Base-by-base conservation (phyloP, 139 green algal species). In the Micromonas commoda region DNA sequence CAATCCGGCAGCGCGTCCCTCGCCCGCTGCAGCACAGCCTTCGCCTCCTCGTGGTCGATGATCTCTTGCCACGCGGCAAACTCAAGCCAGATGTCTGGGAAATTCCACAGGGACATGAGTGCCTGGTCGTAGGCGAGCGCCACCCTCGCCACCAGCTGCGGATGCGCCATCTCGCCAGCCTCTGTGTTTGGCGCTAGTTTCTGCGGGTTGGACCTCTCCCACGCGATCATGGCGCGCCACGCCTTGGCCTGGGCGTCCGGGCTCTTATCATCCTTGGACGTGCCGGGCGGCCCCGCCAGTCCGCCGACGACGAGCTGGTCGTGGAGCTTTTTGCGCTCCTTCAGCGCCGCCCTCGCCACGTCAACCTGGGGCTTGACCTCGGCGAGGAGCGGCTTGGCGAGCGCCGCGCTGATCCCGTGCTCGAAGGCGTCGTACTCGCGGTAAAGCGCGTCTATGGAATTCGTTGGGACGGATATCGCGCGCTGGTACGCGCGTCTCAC, bases 401-500 rank as follows among this genome's bases (percentile, higher is more conserved):
- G 60, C 37, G 66, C 38, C 29, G 45, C 31, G 31, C 64, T 60
- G 28, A 74, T 67, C 54, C 24, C 57, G 32, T 82, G 60, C 71
- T 82, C 78, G 45, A 82, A 82, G 23, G 70, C 54, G 28, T 82
- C 78, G 78, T 82, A 82, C 71, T 80, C 71, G n/a, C 37, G 39
- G 26, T 66, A 79, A 24, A 82, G 45, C 19, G 52, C 16, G 16
- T 82, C 78, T 21, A 82, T 32, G 4, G 13, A 64, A 29, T 82
- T 29, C 68, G 53, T 74, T 9, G 78, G 78, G 19, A 82, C 71
- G 20, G 24, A 37, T 13, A 82, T 51, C 35, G 78, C 78, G 0
- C 57, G 9, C 19, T 82, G 78, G 45, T 77, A 82, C 13, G 28
- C 52, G 23, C 78, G 35, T 69, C 78, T 28, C 2, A 82, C n/a